These are phyloP conservation scores for Rhizophora apiculata DNA, from an alignment of 345 rosid species.

Conservation along the genomic window DNA sequence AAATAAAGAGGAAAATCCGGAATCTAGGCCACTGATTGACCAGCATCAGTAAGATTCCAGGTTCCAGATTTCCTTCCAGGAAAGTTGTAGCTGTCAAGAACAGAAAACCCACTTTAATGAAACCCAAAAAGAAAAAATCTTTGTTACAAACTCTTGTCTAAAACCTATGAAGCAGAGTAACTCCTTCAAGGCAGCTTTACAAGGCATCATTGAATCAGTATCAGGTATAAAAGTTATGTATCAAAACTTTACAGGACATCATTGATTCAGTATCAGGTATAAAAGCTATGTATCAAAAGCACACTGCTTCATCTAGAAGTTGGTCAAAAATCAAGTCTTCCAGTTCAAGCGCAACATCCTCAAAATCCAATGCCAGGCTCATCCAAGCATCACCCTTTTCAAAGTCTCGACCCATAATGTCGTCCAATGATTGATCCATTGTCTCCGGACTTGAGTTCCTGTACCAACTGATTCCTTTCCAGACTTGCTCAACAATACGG, in stretches of 20 bases:
- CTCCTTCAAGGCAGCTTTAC: conserved; percentile 1
- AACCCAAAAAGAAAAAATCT: too few species aligned
- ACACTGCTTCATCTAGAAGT: conserved; percentile 46
- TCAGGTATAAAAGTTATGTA: neutral
- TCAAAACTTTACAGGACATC: neutral
- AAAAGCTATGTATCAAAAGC: neutral
- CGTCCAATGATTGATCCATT: conserved; percentile 50
- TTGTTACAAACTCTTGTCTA: too few species aligned
- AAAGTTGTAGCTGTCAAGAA: too few species aligned
- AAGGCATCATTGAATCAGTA: neutral
- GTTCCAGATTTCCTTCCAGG: too few species aligned
- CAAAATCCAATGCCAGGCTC: conserved; percentile 49
- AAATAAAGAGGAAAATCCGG: too few species aligned
- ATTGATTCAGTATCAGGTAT: neutral
- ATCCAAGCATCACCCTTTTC: conserved; percentile 59
- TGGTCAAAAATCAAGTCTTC: conserved; percentile 70
- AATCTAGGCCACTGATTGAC: too few species aligned
- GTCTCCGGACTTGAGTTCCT: conserved; percentile 20
- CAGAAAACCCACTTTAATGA: too few species aligned
- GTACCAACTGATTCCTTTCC: conserved; percentile 52
- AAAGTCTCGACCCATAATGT: conserved; percentile 55
- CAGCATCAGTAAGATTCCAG: too few species aligned
- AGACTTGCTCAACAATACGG: conserved; percentile 55
- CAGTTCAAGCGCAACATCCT: conserved; percentile 61
- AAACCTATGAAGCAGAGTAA: too few species aligned